These are phyloP conservation scores for Penicillium sp. DNA, from an alignment of 2,329 filamentous ascomycete species.

Conservation along the genomic window DNA sequence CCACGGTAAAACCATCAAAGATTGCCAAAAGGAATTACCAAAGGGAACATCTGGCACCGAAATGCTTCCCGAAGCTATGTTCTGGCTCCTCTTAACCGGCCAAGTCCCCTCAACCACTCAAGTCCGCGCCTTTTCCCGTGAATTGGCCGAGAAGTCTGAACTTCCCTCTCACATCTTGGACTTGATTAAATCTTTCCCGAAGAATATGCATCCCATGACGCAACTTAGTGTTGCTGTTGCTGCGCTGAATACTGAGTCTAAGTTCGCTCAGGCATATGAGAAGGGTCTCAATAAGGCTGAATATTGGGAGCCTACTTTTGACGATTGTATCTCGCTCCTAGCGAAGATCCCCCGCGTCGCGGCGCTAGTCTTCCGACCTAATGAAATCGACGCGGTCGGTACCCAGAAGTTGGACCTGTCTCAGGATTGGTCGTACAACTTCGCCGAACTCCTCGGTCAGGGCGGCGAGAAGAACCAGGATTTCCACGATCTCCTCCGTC, in stretches of 20 bases:
- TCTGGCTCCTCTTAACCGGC: conserved; percentile 96
- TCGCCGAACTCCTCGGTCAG: conserved; percentile 93
- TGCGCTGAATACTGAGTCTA: conserved; percentile 91
- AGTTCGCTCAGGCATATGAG: conserved; percentile 93
- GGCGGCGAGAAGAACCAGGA: conserved; percentile 73
- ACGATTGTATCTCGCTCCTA: conserved; percentile 89
- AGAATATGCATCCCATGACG: conserved; percentile 94
- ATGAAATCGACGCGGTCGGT: conserved; percentile 72
- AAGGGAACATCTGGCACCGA: conserved; percentile 89
- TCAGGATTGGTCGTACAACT: conserved; percentile 99
- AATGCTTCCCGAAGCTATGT: conserved; percentile 99
- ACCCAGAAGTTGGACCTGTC: conserved; percentile 74
- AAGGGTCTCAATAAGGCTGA: conserved; percentile 90
- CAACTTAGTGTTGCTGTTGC: conserved; percentile 95
- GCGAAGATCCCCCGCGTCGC: conserved; percentile 97
- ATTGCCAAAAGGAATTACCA: conserved; percentile 90
- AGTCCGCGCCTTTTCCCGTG: conserved; percentile 78
- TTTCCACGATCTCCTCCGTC: conserved; percentile 86
- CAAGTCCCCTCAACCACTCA: conserved; percentile 83
- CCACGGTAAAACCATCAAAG: conserved; percentile 96
- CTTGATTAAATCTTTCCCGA: conserved; percentile 89
- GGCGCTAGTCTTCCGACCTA: conserved; percentile 96
- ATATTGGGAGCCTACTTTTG: conserved; percentile 98
- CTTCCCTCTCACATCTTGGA: conserved; percentile 83
- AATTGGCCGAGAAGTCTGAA: conserved; percentile 83